Percentiles rank a stretch among this genome's conserved stretches.
Evolutionary conservation across 805 yeast genomes (phyloP).

Genomic region (Yarrowia divulgata): DNA sequence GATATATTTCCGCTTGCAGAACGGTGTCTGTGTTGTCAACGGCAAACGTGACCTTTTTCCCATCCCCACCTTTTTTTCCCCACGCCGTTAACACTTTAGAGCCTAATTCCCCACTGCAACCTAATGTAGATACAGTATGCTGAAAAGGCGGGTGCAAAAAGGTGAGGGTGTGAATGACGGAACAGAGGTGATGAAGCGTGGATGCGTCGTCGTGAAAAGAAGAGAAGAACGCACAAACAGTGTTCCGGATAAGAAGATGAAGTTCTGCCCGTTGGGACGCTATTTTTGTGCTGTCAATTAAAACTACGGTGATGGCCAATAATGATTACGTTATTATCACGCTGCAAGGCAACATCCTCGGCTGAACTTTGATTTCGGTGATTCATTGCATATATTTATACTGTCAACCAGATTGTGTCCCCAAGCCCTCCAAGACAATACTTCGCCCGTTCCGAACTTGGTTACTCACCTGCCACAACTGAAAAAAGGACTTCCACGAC

Average conservation of each 20-base stretch:
- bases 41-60: background rate
- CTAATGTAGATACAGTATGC: background rate
- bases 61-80: slow-evolving; percentile 22
- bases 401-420: background rate
- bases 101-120: slow-evolving; percentile 26
- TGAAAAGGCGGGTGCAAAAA: background rate
- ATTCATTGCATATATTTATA: slow-evolving; percentile 20
- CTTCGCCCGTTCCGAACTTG: background rate
- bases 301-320: background rate
- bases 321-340: slow-evolving; percentile 30
- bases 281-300: too few species aligned
- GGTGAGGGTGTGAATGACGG: background rate
- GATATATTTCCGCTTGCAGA: too few species aligned
- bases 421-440: background rate
- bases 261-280: too few species aligned
- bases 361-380: slow-evolving; percentile 28
- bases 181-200: background rate
- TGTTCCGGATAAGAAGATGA: too few species aligned
- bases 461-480: background rate
- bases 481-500: background rate
- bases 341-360: slow-evolving; percentile 36
- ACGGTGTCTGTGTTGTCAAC: too few species aligned
- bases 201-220: too few species aligned
- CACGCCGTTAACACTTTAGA: slow-evolving; percentile 33
- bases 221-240: too few species aligned